These are phyloP conservation scores for Paraphoma sp. DNA, from an alignment of 2,329 filamentous ascomycete genomes.

Conservation along the genomic window DNA sequence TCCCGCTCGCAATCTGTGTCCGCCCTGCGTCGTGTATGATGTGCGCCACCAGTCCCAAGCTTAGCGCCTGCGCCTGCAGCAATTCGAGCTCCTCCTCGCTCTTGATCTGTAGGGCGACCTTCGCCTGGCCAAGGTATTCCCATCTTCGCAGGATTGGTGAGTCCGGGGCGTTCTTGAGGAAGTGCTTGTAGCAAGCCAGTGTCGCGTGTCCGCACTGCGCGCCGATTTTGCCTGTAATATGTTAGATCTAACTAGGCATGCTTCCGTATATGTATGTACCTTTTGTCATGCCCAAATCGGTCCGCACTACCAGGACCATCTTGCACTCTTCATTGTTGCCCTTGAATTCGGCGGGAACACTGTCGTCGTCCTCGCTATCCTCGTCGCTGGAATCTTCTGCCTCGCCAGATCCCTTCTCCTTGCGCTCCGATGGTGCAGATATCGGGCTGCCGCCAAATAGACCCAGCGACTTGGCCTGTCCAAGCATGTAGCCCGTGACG, in stretches of 20 bases:
- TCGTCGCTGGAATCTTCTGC: slow-evolving; percentile 37
- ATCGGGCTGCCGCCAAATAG: slow-evolving; percentile 66
- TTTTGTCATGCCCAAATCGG: slow-evolving; percentile 96
- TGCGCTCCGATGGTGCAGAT: slow-evolving; percentile 30
- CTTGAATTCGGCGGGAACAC: slow-evolving; percentile 53
- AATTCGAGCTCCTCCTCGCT: slow-evolving; percentile 80
- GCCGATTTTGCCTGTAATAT: slow-evolving; percentile 82
- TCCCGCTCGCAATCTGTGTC: slow-evolving; percentile 94
- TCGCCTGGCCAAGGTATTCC: slow-evolving; percentile 87
- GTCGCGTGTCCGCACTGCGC: slow-evolving; percentile 97
- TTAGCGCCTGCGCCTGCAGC: slow-evolving; percentile 79
- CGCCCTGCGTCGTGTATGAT: slow-evolving; percentile 95
- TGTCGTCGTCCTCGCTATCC: slow-evolving; percentile 35
- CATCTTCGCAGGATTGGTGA: slow-evolving; percentile 77
- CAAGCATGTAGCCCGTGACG: slow-evolving; percentile 76
- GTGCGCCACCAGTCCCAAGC: slow-evolving; percentile 83
- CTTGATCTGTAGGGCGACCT: slow-evolving; percentile 90
- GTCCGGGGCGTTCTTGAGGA: slow-evolving; percentile 62
- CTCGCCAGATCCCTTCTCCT: slow-evolving; percentile 22
- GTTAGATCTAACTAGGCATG: slow-evolving; percentile 12
- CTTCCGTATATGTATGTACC: slow-evolving; percentile 59
- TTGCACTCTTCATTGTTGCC: slow-evolving; percentile 82
- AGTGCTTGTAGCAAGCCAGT: slow-evolving; percentile 92
- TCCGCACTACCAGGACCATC: slow-evolving; percentile 88
- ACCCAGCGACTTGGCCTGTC: slow-evolving; percentile 71